Evolutionary conservation across 371 early-diverging fungal species (phyloP).

Genomic region (Mortierella sp.): DNA sequence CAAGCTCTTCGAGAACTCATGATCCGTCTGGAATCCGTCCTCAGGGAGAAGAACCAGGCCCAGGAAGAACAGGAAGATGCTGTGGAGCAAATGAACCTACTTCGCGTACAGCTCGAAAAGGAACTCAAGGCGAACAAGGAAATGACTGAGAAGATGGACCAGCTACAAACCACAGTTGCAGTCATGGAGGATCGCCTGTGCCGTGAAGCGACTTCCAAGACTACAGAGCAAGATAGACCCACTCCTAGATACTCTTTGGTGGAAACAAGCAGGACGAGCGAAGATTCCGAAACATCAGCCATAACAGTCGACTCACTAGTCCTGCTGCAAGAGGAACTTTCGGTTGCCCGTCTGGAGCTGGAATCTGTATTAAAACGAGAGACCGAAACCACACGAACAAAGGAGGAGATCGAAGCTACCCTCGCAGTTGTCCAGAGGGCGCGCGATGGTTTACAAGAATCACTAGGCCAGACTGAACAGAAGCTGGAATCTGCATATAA

Average conservation of each 20-base stretch:
- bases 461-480: conserved; percentile 4
- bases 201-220: conserved; percentile 7
- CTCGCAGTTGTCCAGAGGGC: conserved; percentile 9
- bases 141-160: conserved; percentile 30
- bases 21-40: conserved; percentile 33
- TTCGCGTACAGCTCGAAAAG: conserved; percentile 17
- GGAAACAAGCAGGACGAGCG: background rate
- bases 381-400: conserved; percentile 40
- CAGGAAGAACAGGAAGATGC: conserved; percentile 42
- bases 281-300: conserved; percentile 5
- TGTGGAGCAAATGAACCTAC: conserved; percentile 14
- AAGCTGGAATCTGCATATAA: conserved; percentile 14
- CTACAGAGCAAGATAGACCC: background rate
- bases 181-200: conserved; percentile 14
- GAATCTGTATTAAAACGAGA: conserved; percentile 53
- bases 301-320: background rate
- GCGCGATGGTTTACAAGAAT: conserved; percentile 5
- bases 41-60: conserved; percentile 40
- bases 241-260: background rate
- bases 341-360: conserved; percentile 59
- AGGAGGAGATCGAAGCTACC: conserved; percentile 22
- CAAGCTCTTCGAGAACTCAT: conserved; percentile 46
- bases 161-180: conserved; percentile 17
- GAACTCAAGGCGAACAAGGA: conserved; percentile 25
- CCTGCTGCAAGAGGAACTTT: conserved; percentile 22